Conservation (phyloP, 768 basidiomycete species). For the Hygrocybe punicea region DNA sequence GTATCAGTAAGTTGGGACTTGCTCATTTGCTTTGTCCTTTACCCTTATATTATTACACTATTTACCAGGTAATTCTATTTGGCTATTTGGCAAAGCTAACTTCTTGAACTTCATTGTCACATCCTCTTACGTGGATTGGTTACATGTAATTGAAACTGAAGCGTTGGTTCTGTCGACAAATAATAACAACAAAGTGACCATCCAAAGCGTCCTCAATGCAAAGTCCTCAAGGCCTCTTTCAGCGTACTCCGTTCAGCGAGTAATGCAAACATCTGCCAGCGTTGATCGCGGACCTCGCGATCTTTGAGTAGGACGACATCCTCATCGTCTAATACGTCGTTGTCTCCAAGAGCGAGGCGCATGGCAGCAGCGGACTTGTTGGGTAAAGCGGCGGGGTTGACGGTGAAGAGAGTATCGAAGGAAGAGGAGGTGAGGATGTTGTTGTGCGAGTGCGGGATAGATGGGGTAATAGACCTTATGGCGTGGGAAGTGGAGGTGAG, state of each 20-base stretch:
- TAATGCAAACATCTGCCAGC: constrained; percentile 76
- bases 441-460: constrained; percentile 41
- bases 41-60: too few species aligned
- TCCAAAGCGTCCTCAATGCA: constrained; percentile 3
- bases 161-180: not conserved
- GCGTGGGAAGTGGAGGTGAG: constrained; percentile 73
- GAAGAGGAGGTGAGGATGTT: constrained; percentile 60
- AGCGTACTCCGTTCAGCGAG: constrained; percentile 71
- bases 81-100: too few species aligned
- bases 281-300: constrained; percentile 61
- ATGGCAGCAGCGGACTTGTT: constrained; percentile 75
- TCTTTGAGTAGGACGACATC: constrained; percentile 55
- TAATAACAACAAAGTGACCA: not conserved
- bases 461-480: constrained; percentile 70
- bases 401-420: constrained; percentile 73
- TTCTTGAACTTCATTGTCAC: too few species aligned
- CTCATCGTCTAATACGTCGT: constrained; percentile 52
- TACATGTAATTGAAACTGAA: too few species aligned
- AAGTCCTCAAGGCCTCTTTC: constrained; percentile 49
- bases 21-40: too few species aligned
- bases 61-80: too few species aligned
- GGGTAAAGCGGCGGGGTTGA: constrained; percentile 74
- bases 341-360: constrained; percentile 56
- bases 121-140: too few species aligned
- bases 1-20: too few species aligned